phyloP scores from a whole-genome alignment of 768 basidiomycete species.

The Suillus subaureus region DNA sequence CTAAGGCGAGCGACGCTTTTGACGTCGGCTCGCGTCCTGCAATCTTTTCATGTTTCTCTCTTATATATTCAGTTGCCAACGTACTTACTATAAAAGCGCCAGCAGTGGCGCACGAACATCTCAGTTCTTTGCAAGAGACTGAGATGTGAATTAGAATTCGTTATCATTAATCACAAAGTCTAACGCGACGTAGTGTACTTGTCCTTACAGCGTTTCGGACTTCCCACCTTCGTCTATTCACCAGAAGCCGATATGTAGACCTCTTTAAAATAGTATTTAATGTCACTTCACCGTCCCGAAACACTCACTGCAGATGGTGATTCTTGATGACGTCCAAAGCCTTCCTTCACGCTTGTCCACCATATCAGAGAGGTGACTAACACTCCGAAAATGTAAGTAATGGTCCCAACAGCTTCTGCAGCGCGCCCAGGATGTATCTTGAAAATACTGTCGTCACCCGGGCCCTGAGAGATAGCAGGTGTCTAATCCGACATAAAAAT shows the following conservation, averaged over 20 bases:
- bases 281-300: background rate
- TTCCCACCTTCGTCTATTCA: too few species aligned
- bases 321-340: background rate
- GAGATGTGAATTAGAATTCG: too few species aligned
- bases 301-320: background rate
- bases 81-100: too few species aligned
- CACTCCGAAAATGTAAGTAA: background rate
- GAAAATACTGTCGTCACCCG: background rate
- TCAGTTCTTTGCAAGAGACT: too few species aligned
- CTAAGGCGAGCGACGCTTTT: too few species aligned
- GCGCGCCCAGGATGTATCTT: background rate
- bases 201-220: too few species aligned
- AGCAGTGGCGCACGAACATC: too few species aligned
- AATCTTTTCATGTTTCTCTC: too few species aligned
- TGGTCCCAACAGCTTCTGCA: background rate
- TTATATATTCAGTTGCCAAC: too few species aligned
- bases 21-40: too few species aligned
- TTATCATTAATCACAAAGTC: too few species aligned
- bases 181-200: too few species aligned
- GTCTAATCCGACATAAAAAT: background rate
- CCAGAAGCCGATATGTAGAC: background rate
- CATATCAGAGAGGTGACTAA: background rate
- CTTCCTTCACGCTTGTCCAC: background rate
- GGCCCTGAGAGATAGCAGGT: background rate
- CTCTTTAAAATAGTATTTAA: background rate